Evolutionary conservation across 2,329 filamentous ascomycete genomes (phyloP), one percentile per base, ranked within the genome.

Genomic region (Sporothrix protearum): DNA sequence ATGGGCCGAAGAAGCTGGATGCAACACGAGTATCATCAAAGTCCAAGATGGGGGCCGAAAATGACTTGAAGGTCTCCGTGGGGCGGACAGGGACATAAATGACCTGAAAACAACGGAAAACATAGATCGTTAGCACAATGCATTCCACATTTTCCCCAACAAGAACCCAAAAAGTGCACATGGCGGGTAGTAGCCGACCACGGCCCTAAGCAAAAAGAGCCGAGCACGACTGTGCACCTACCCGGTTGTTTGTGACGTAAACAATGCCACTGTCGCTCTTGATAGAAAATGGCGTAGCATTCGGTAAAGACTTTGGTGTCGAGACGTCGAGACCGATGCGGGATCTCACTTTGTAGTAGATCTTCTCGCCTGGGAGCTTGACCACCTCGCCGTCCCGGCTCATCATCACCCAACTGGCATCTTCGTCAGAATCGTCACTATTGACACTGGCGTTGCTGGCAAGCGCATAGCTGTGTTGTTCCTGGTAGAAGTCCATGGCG

Each of bases 1-100:
- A 97, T 4, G 93, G 91, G 25, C 95, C 94, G 80, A 97, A 97
- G 85, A 94, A 97, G 45, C 95, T 94, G 2, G 94, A 92, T 42
- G 91, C 89, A 73, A 96, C 92, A 77, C 92, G 92, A 7, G 92
- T 92, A 80, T 98, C 95, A 80, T 92, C 88, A 59, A 97, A 87
- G 79, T 95, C 94, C 74, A 97, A 87, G 73, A 97, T 91, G 53
- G 94, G 94, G 0, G 91, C 90, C 55, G 93, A 93, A 81, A 98
- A 97, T 67, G 94, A 97, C 79, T 95, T 90, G 78, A 97, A 88
- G 68, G 88, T 81, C 70, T 85, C 83, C 22, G 90, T 92, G 4
- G 90, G 86, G 71, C 88, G 86, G 69, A 88, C 84, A 22, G 95
- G 94, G 19, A 98, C 88, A 80, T 97, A 98, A 75, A 98, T 90